Evolutionary conservation across 78 protist genomes (phyloP).

Genomic region (Monocercomonoides exilis): DNA sequence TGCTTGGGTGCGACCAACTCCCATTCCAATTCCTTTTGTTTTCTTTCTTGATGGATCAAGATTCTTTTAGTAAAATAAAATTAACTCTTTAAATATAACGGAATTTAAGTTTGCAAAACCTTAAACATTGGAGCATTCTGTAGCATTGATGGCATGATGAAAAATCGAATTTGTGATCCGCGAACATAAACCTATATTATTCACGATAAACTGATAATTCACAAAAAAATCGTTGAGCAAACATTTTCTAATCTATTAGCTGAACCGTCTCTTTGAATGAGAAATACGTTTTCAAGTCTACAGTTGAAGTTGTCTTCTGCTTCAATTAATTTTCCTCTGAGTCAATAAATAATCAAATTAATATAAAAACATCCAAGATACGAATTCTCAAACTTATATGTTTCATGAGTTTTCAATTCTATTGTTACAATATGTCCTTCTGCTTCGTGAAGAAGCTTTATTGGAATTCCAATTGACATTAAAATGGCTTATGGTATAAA

Average conservation of each 20-base stretch:
- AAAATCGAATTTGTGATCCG: constrained; percentile 74
- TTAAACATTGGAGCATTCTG: constrained; percentile 92
- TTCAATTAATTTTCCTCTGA: constrained; percentile 68
- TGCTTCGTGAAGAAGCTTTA: constrained; percentile 91
- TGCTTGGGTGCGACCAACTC: not conserved
- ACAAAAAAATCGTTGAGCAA: not conserved
- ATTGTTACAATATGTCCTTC: constrained; percentile 76
- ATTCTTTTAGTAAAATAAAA: not conserved
- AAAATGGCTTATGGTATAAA: too few species aligned
- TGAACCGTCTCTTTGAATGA: constrained; percentile 60
- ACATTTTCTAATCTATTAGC: constrained; percentile 10
- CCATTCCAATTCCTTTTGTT: not conserved
- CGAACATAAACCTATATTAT: constrained; percentile 67
- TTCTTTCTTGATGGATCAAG: not conserved
- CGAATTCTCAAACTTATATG: constrained; percentile 35
- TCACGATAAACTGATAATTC: not conserved
- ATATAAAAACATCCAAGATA: not conserved
- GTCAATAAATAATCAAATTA: not conserved
- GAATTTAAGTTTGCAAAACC: not conserved
- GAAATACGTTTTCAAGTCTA: constrained; percentile 53
- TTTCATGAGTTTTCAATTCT: constrained; percentile 77
- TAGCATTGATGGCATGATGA: constrained; percentile 86
- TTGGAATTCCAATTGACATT: constrained; percentile 85
- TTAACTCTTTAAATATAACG: not conserved
- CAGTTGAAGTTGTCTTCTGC: constrained; percentile 92